phyloP scores from a whole-genome alignment of 768 basidiomycete genomes.

The Hydnomerulius pinastri region DNA sequence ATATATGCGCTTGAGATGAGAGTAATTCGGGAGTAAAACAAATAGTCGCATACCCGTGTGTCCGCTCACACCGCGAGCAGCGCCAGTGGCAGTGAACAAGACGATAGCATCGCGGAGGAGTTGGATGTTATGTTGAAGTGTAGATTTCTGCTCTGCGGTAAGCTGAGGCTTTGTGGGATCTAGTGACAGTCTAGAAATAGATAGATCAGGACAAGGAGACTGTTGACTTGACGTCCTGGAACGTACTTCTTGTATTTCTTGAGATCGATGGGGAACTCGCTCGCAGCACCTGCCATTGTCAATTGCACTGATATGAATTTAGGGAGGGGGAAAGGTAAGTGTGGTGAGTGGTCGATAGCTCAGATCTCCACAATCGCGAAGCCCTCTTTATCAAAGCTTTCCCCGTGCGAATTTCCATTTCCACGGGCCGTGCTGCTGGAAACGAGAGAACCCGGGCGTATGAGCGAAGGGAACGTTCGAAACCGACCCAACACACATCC shows the following conservation, averaged over 20 bases:
- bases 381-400: slow-evolving; percentile 25
- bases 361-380: slow-evolving; percentile 4
- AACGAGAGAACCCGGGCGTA: background rate
- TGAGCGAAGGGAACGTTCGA: slow-evolving; percentile 17
- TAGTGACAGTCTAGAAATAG: slow-evolving; percentile 58
- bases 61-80: slow-evolving; percentile 84
- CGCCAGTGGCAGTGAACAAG: slow-evolving; percentile 82
- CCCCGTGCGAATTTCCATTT: slow-evolving; percentile 28
- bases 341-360: background rate
- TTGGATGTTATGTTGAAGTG: slow-evolving; percentile 70
- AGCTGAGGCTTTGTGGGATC: slow-evolving; percentile 70
- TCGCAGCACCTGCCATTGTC: slow-evolving; percentile 43
- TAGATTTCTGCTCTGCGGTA: slow-evolving; percentile 58
- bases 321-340: background rate
- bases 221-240: too few species aligned
- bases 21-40: background rate
- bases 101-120: slow-evolving; percentile 85
- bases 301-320: slow-evolving; percentile 3
- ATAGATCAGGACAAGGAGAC: too few species aligned
- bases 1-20: slow-evolving; percentile 15
- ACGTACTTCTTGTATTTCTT: slow-evolving; percentile 70
- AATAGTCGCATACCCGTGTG: slow-evolving; percentile 65
- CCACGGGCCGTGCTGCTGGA: background rate
- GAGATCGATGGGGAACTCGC: slow-evolving; percentile 77
- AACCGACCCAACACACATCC: background rate